These are phyloP conservation scores for Capillidium rhysosporum DNA, from an alignment of 371 early-diverging fungal genomes.

Conservation along the genomic window DNA sequence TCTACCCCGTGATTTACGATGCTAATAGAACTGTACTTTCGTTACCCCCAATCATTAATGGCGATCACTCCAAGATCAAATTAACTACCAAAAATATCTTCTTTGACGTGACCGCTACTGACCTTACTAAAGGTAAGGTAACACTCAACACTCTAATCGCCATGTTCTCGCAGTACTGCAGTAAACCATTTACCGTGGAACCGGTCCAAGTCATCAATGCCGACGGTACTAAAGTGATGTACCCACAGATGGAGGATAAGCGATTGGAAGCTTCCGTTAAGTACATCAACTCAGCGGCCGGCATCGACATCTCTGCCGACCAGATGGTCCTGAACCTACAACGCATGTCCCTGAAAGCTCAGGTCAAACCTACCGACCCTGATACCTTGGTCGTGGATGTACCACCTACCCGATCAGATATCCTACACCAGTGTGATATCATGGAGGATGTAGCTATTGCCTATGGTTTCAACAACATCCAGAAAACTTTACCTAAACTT, in stretches of 20 bases:
- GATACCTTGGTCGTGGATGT: constrained; percentile 54
- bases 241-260: constrained; percentile 55
- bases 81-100: constrained; percentile 93
- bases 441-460: constrained; percentile 99
- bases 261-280: constrained; percentile 46
- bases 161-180: constrained; percentile 89
- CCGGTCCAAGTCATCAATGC: constrained; percentile 80
- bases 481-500: constrained; percentile 52
- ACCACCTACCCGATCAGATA: constrained; percentile 88
- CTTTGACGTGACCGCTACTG: constrained; percentile 97
- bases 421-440: constrained; percentile 95
- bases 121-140: constrained; percentile 83
- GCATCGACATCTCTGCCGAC: constrained; percentile 42
- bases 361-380: constrained; percentile 25
- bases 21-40: constrained; percentile 71
- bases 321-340: constrained; percentile 56
- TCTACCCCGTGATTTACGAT: constrained; percentile 87
- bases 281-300: constrained; percentile 76
- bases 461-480: constrained; percentile 96
- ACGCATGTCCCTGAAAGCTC: constrained; percentile 76
- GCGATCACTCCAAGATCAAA: constrained; percentile 94
- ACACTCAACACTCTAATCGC: constrained; percentile 83
- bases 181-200: constrained; percentile 57
- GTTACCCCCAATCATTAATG: constrained; percentile 99
- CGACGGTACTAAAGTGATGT: constrained; percentile 43